These are phyloP conservation scores for Hemileccinum impolitum DNA, from an alignment of 768 basidiomycete genomes.

Conservation along the genomic window DNA sequence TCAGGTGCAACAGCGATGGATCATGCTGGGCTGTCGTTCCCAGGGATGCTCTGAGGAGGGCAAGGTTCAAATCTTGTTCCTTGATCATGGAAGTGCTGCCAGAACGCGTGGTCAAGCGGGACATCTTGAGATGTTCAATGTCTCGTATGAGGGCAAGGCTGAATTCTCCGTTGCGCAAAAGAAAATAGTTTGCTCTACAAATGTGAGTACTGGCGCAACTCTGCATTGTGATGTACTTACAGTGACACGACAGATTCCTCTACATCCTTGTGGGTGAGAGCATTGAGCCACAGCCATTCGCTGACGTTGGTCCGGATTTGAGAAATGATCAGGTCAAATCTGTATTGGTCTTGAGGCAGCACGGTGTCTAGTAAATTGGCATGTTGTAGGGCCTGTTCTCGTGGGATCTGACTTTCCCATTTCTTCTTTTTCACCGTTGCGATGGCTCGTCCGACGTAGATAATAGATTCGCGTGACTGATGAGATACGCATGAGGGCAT, in stretches of 20 bases:
- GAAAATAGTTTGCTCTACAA: constrained; percentile 78
- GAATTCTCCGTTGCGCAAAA: constrained; percentile 87
- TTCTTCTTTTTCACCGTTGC: constrained; percentile 77
- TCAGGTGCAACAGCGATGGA: constrained; percentile 65
- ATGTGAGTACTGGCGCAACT: constrained; percentile 6
- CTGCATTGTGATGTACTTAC: constrained; percentile 42
- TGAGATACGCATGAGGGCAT: constrained; percentile 74
- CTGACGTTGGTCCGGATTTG: constrained; percentile 76
- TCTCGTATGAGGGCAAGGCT: constrained; percentile 80
- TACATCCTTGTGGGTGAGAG: constrained; percentile 79
- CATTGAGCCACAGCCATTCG: constrained; percentile 93
- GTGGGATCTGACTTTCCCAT: constrained; percentile 76
- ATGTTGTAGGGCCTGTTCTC: constrained; percentile 60
- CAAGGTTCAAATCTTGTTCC: constrained; percentile 87
- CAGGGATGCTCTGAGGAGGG: constrained; percentile 80
- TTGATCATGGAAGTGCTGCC: constrained; percentile 74
- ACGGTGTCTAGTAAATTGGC: constrained; percentile 61
- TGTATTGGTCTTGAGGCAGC: constrained; percentile 71
- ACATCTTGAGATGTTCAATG: constrained; percentile 78
- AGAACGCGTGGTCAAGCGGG: constrained; percentile 66
- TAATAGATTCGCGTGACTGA: constrained; percentile 75
- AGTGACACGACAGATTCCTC: constrained; percentile 81
- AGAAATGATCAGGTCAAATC: constrained; percentile 69
- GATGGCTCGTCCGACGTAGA: constrained; percentile 84
- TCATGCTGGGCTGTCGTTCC: constrained; percentile 89